Percentiles rank a stretch among this genome's conserved stretches.
phyloP scores from a whole-genome alignment of 495 filamentous ascomycete genomes.

The Penicillium robsamsonii region DNA sequence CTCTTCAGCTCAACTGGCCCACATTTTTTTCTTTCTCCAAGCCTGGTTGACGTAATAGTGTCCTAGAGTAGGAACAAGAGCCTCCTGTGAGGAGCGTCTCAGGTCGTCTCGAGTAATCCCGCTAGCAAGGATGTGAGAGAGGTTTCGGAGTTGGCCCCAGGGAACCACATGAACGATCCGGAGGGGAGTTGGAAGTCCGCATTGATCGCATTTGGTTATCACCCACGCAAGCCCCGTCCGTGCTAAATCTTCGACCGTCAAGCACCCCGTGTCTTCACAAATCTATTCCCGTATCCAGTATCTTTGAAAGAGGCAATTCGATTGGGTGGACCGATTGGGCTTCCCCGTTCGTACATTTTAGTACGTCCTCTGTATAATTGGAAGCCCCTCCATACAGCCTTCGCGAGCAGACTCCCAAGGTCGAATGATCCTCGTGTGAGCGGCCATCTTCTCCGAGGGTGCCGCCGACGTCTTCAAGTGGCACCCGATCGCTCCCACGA shows the following conservation, averaged over 20 bases:
- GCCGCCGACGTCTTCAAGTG: constrained; percentile 22
- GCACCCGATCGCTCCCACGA: constrained; percentile 27
- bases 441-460: constrained; percentile 25
- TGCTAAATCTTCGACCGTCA: constrained; percentile 1
- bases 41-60: constrained; percentile 14
- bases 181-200: constrained; percentile 11
- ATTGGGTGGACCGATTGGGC: constrained; percentile 25
- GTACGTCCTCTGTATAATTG: constrained; percentile 31
- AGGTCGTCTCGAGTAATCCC: constrained; percentile 8
- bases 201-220: constrained; percentile 17
- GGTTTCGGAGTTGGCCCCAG: not conserved
- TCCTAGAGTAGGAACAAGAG: not conserved
- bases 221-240: constrained; percentile 4
- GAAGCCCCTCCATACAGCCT: constrained; percentile 25
- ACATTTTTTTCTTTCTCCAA: constrained; percentile 16
- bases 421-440: constrained; percentile 28
- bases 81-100: constrained; percentile 2
- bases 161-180: constrained; percentile 11
- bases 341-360: constrained; percentile 31
- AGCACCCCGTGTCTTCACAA: not conserved
- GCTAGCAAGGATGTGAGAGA: constrained; percentile 8
- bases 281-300: constrained; percentile 2
- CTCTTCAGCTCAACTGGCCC: constrained; percentile 24
- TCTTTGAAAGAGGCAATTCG: constrained; percentile 15
- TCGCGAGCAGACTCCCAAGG: constrained; percentile 29